These are phyloP conservation scores for Trichoderma sp. DNA, from an alignment of 2,329 filamentous ascomycete genomes.

Conservation along the genomic window DNA sequence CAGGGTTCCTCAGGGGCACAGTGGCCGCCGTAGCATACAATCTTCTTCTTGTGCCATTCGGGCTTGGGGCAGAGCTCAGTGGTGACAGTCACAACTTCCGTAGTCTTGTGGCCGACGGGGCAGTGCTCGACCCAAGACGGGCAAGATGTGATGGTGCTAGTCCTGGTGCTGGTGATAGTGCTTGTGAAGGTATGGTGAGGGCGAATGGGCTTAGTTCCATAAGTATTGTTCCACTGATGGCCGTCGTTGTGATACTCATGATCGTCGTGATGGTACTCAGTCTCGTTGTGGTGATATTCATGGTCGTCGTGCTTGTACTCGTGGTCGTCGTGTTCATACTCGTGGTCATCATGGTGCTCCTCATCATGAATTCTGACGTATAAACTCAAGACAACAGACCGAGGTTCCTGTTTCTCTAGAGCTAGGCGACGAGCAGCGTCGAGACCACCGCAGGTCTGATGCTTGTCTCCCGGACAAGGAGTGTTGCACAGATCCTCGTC, in stretches of 20 bases:
- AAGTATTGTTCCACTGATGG: not conserved
- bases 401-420: constrained; percentile 25
- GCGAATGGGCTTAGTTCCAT: not conserved
- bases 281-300: not conserved
- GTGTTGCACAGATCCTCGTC: constrained; percentile 27
- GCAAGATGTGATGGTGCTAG: constrained; percentile 33
- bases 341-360: not conserved
- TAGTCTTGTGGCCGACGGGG: constrained; percentile 26
- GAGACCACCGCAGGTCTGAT: constrained; percentile 30
- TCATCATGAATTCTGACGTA: constrained; percentile 20
- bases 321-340: not conserved
- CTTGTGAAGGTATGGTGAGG: constrained; percentile 20
- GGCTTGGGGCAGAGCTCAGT: constrained; percentile 25
- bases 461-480: constrained; percentile 30
- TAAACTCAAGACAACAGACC: constrained; percentile 23
- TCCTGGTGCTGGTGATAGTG: constrained; percentile 31
- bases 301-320: not conserved
- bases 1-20: constrained; percentile 33
- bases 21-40: constrained; percentile 37
- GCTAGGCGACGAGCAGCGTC: constrained; percentile 19
- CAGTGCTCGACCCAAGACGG: constrained; percentile 27
- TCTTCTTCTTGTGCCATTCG: constrained; percentile 32
- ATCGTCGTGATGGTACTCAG: not conserved
- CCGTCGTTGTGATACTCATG: not conserved
- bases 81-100: constrained; percentile 27